Evolutionary conservation across 2,329 filamentous ascomycete species (phyloP).

Genomic region (Ilyonectria robusta): DNA sequence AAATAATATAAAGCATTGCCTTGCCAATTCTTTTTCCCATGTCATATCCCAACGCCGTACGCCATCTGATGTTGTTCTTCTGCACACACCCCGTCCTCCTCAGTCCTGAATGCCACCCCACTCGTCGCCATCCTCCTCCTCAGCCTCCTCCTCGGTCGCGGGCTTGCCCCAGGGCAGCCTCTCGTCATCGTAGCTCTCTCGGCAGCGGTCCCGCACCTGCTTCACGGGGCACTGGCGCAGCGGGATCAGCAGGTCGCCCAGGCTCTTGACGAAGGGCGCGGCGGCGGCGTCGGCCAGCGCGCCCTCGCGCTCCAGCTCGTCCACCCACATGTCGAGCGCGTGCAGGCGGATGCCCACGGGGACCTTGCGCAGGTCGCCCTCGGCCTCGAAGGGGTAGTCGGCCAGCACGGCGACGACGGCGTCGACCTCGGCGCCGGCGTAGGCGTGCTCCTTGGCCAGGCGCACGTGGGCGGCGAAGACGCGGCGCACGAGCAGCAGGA

Average conservation of each 20-base stretch:
- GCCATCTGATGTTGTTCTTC: conserved; percentile 29
- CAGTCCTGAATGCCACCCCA: conserved; percentile 81
- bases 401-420: conserved; percentile 47
- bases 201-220: conserved; percentile 77
- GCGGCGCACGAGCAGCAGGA: conserved; percentile 85
- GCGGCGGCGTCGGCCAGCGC: conserved; percentile 59
- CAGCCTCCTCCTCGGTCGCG: conserved; percentile 53
- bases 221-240: conserved; percentile 76
- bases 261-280: conserved; percentile 63
- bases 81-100: background rate
- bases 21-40: conserved; percentile 35
- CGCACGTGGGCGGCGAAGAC: conserved; percentile 81
- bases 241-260: conserved; percentile 70
- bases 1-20: conserved; percentile 12
- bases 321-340: conserved; percentile 90
- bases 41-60: conserved; percentile 45
- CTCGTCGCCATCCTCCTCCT: conserved; percentile 60
- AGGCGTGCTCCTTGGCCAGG: conserved; percentile 56
- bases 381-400: conserved; percentile 53
- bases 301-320: conserved; percentile 84
- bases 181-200: conserved; percentile 80
- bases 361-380: conserved; percentile 68
- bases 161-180: conserved; percentile 73
- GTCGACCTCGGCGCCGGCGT: conserved; percentile 50
- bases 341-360: conserved; percentile 91